Conservation (phyloP, 2,329 filamentous ascomycete genomes). For the Aurifilum marmelostoma region DNA sequence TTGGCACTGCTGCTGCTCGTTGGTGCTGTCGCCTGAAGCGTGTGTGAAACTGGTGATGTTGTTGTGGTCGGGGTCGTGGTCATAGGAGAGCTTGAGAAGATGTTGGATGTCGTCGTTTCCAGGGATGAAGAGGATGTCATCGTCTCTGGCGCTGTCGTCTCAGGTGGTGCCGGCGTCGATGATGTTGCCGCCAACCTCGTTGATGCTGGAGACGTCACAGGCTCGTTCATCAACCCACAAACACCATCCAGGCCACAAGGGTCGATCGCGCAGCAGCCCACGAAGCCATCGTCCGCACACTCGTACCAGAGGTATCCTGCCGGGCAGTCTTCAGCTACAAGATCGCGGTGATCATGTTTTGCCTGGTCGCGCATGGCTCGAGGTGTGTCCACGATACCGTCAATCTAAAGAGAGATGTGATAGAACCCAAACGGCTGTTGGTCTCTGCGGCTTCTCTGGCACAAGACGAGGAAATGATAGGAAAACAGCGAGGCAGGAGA, state of each 20-base stretch:
- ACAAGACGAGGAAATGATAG: not conserved
- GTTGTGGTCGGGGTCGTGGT: not conserved
- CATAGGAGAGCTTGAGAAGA: not conserved
- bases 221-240: conserved; percentile 37
- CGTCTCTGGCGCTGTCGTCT: not conserved
- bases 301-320: conserved; percentile 40
- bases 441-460: not conserved
- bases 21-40: not conserved
- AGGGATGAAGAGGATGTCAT: not conserved
- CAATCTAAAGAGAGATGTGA: not conserved
- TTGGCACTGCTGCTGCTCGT: not conserved
- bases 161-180: conserved; percentile 4
- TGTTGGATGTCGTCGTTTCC: not conserved
- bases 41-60: not conserved
- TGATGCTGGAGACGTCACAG: conserved; percentile 8
- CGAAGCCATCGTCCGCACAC: conserved; percentile 43
- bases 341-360: not conserved
- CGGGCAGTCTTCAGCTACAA: conserved; percentile 34
- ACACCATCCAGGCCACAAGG: conserved; percentile 42
- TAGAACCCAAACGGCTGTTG: not conserved
- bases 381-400: not conserved
- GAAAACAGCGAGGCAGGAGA: not conserved
- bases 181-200: conserved; percentile 10
- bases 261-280: conserved; percentile 50
- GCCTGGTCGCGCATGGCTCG: not conserved